Evolutionary conservation across 768 basidiomycete genomes (phyloP).

Genomic region (Pleurotus ostreatus): DNA sequence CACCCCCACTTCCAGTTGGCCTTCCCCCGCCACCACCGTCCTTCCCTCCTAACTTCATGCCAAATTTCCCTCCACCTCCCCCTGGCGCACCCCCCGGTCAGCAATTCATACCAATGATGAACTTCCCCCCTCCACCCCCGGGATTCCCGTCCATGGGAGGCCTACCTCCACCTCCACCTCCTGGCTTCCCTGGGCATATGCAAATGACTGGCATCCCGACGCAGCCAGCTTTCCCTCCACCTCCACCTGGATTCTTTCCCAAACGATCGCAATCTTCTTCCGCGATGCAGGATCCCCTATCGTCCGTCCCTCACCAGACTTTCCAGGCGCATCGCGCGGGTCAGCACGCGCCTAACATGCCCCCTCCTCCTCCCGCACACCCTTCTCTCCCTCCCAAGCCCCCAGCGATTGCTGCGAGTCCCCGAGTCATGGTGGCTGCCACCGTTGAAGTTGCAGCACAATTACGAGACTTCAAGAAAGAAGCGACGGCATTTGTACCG

Average conservation of each 20-base stretch:
- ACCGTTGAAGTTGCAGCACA: conserved; percentile 83
- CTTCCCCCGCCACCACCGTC: conserved; percentile 26
- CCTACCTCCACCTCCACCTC: conserved; percentile 17
- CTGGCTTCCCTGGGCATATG: conserved; percentile 11
- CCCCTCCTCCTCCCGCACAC: conserved; percentile 27
- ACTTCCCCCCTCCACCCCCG: conserved; percentile 12
- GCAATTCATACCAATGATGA: no score
- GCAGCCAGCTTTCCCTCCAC: conserved; percentile 23
- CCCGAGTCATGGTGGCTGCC: conserved; percentile 41
- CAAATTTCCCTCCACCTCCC: conserved; percentile 23
- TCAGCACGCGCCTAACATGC: conserved; percentile 11
- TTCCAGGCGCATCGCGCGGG: conserved; percentile 68
- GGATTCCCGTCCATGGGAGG: conserved; percentile 23
- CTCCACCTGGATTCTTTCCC: conserved; percentile 67
- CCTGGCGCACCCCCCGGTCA: conserved; percentile 17
- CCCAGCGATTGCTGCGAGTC: conserved; percentile 15
- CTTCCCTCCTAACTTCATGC: conserved; percentile 12
- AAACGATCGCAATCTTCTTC: conserved; percentile 46
- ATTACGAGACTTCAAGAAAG: conserved; percentile 91
- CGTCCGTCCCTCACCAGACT: conserved; percentile 71
- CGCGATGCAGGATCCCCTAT: conserved; percentile 71
- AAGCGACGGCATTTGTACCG: conserved; percentile 91
- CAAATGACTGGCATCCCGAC: conserved; percentile 18
- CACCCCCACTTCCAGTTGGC: conserved; percentile 21
- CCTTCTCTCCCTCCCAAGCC: conserved; percentile 44